Evolutionary conservation across 2,329 filamentous ascomycete species (phyloP).

Genomic region (Catunica adiposa): DNA sequence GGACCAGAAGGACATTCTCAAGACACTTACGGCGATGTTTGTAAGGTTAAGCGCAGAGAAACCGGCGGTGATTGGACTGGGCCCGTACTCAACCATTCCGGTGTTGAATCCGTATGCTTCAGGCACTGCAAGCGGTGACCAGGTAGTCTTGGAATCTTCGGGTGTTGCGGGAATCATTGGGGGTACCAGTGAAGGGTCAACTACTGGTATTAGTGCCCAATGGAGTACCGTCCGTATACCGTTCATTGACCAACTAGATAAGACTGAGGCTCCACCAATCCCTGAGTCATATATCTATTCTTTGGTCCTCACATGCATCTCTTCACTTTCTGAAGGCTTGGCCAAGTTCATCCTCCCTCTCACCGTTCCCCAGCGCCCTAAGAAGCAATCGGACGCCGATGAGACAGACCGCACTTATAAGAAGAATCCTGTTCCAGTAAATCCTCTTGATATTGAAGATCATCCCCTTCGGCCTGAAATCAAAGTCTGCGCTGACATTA

Average conservation of each 20-base stretch:
- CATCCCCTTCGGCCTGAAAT: conserved; percentile 58
- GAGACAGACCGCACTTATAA: conserved; percentile 40
- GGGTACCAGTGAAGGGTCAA: conserved; percentile 47
- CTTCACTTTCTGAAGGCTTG: conserved; percentile 75
- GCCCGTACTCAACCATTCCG: conserved; percentile 75
- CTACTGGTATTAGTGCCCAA: conserved; percentile 68
- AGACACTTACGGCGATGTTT: conserved; percentile 70
- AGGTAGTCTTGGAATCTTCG: conserved; percentile 76
- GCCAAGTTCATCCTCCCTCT: conserved; percentile 87
- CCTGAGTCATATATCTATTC: conserved; percentile 93
- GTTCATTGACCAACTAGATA: conserved; percentile 89
- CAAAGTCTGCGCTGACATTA: conserved; percentile 60
- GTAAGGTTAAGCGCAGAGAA: conserved; percentile 89
- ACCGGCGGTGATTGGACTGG: conserved; percentile 71
- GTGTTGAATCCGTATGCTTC: conserved; percentile 39
- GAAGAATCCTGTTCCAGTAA: conserved; percentile 63
- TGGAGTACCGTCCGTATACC: conserved; percentile 81
- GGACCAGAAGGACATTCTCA: conserved; percentile 58
- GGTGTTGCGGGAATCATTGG: conserved; percentile 79
- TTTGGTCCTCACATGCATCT: conserved; percentile 74
- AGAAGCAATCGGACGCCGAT: conserved; percentile 23
- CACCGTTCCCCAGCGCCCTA: conserved; percentile 59
- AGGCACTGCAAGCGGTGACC: conserved; percentile 49
- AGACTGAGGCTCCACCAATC: conserved; percentile 62
- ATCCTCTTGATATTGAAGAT: conserved; percentile 60